A percentile compares a stretch with the other conserved stretches of the same genome.
These are phyloP conservation scores for Bromus sterilis DNA, from an alignment of 176 grass and related monocot species.

Conservation along the genomic window DNA sequence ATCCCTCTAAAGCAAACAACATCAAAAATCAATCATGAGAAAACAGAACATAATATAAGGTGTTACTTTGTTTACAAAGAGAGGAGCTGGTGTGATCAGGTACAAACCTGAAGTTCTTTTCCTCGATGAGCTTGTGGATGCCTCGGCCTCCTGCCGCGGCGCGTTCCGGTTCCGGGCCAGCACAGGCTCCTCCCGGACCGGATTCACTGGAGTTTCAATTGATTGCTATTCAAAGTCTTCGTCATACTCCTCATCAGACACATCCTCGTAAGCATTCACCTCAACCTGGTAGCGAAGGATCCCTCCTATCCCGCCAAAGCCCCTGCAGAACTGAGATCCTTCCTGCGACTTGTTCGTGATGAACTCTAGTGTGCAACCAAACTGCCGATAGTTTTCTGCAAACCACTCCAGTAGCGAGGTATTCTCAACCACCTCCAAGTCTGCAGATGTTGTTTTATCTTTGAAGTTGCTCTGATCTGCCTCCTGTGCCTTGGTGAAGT, in stretches of 20 bases:
- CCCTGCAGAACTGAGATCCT: slow-evolving; percentile 35
- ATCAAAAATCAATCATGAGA: background rate
- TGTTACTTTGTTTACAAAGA: background rate
- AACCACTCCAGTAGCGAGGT: slow-evolving; percentile 35
- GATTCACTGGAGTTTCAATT: slow-evolving; percentile 19
- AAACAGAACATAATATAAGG: background rate
- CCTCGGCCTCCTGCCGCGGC: slow-evolving; percentile 15
- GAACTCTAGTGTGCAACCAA: slow-evolving; percentile 33
- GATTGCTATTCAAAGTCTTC: slow-evolving; percentile 40
- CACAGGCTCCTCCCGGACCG: slow-evolving; percentile 36
- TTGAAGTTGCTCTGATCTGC: slow-evolving; percentile 19
- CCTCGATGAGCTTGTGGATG: slow-evolving; percentile 10
- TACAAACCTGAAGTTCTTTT: slow-evolving; percentile 13
- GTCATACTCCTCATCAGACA: slow-evolving; percentile 19
- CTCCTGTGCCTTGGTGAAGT: slow-evolving; percentile 28
- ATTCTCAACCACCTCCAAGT: slow-evolving; percentile 16
- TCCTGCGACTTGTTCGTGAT: slow-evolving; percentile 35
- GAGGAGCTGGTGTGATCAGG: background rate
- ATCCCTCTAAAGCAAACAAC: background rate
- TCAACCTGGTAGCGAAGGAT: slow-evolving; percentile 38
- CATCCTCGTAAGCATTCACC: slow-evolving; percentile 21
- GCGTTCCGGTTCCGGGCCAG: slow-evolving; percentile 2
- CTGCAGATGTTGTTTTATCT: slow-evolving; percentile 11
- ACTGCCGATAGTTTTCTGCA: slow-evolving; percentile 16
- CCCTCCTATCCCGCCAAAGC: slow-evolving; percentile 36